Evolutionary conservation across 805 yeast genomes (phyloP).

Genomic region (Cyberlindnera euphorbiae): DNA sequence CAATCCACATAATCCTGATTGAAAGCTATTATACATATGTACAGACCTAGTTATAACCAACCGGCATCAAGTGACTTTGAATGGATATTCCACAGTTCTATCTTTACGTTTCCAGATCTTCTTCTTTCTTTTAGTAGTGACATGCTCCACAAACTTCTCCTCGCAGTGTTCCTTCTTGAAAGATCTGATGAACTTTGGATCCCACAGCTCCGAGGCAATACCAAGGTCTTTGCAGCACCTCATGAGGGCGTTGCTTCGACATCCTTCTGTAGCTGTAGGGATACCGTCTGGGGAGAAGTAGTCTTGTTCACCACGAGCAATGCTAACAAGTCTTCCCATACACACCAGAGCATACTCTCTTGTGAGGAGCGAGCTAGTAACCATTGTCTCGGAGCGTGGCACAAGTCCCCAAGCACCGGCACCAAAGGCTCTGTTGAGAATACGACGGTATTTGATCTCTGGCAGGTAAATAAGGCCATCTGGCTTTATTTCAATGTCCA

Average conservation of each 20-base stretch:
- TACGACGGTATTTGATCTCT: conserved; percentile 90
- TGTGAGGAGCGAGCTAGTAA: conserved; percentile 71
- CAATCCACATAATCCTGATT: too few species aligned
- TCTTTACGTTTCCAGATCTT: conserved; percentile 90
- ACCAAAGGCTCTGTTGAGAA: conserved; percentile 86
- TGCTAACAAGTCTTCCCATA: conserved; percentile 81
- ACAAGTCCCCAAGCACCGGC: conserved; percentile 99
- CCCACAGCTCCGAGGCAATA: conserved; percentile 96
- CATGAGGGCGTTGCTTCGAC: conserved; percentile 95
- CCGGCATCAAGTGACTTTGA: conserved; percentile 39
- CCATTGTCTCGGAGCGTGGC: conserved; percentile 80
- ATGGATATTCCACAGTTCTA: conserved; percentile 82
- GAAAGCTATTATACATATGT: too few species aligned
- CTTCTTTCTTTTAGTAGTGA: conserved; percentile 76
- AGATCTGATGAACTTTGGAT: conserved; percentile 76
- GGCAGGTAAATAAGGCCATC: conserved; percentile 91
- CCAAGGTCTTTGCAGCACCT: conserved; percentile 97
- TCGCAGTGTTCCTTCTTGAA: conserved; percentile 68
- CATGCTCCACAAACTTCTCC: conserved; percentile 81
- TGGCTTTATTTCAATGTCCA: conserved; percentile 90
- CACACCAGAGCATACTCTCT: conserved; percentile 88
- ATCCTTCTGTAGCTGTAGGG: conserved; percentile 96
- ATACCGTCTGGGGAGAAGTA: conserved; percentile 82
- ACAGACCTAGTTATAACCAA: too few species aligned
- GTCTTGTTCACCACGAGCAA: conserved; percentile 95